Evolutionary conservation across 345 rosid species (phyloP).

Genomic region (Cardamine chenopodiifolia): DNA sequence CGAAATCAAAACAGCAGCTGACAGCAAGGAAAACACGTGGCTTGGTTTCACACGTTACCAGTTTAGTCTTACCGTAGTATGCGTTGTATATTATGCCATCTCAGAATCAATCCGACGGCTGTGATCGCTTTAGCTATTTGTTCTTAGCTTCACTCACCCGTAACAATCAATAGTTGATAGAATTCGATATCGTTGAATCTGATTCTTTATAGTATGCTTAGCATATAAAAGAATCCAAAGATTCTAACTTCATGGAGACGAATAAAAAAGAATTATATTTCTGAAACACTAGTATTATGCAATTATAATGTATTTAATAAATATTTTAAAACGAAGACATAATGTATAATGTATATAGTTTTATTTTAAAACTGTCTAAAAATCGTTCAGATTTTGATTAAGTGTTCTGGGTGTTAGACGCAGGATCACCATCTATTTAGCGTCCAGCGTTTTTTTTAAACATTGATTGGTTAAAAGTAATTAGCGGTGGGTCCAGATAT

Average conservation of each 20-base stretch:
- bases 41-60: slow-evolving; percentile 28
- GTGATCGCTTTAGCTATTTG: slow-evolving; percentile 9
- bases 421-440: no score
- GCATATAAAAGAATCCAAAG: not conserved
- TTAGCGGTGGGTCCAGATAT: slow-evolving; percentile 35
- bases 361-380: no score
- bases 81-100: slow-evolving; percentile 21
- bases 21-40: slow-evolving; percentile 44
- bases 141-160: slow-evolving; percentile 42
- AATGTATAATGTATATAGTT: no score
- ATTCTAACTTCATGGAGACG: slow-evolving; percentile 32
- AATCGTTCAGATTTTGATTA: no score
- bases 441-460: no score
- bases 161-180: slow-evolving; percentile 12
- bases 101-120: slow-evolving; percentile 31
- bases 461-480: no score
- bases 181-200: slow-evolving; percentile 35
- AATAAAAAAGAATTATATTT: not conserved
- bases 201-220: slow-evolving; percentile 5
- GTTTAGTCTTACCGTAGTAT: slow-evolving; percentile 29
- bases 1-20: slow-evolving; percentile 43
- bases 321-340: no score
- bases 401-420: no score
- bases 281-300: not conserved
- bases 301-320: no score